phyloP scores from a whole-genome alignment of 2,329 filamentous ascomycete genomes.

The Chaetothyriales sp. region DNA sequence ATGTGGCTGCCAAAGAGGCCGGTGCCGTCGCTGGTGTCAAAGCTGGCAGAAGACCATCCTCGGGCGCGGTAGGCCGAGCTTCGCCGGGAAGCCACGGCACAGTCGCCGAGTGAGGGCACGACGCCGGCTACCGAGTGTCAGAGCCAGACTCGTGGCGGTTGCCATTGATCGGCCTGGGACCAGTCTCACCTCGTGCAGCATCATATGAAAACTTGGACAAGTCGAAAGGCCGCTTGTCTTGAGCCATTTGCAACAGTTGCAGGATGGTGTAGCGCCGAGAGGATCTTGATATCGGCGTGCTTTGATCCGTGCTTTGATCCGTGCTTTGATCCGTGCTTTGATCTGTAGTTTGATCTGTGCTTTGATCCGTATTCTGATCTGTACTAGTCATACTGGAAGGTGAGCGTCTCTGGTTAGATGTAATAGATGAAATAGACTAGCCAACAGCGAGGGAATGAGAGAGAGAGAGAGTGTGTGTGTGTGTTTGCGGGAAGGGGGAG shows the following conservation, averaged over 20 bases:
- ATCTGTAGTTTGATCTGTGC: too few species aligned
- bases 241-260: slow-evolving; percentile 14
- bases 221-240: slow-evolving; percentile 12
- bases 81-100: slow-evolving; percentile 13
- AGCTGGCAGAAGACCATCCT: slow-evolving; percentile 7
- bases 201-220: slow-evolving; percentile 19
- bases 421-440: background rate
- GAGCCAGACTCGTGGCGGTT: background rate
- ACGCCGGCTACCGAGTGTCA: slow-evolving; percentile 16
- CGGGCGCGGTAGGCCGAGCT: slow-evolving; percentile 11
- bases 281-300: slow-evolving; percentile 9
- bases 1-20: background rate
- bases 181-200: slow-evolving; percentile 16
- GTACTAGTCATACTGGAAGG: slow-evolving; percentile 10
- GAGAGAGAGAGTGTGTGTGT: too few species aligned
- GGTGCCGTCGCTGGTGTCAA: background rate
- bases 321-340: slow-evolving; percentile 11
- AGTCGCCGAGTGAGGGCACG: slow-evolving; percentile 16
- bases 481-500: too few species aligned
- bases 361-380: slow-evolving; percentile 8
- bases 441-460: background rate
- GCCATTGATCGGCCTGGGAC: background rate
- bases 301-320: slow-evolving; percentile 4
- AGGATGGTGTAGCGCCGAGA: slow-evolving; percentile 12
- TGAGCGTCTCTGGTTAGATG: background rate